Conservation (phyloP, 371 early-diverging fungal genomes). For the Apophysomyces trapeziformis region DNA sequence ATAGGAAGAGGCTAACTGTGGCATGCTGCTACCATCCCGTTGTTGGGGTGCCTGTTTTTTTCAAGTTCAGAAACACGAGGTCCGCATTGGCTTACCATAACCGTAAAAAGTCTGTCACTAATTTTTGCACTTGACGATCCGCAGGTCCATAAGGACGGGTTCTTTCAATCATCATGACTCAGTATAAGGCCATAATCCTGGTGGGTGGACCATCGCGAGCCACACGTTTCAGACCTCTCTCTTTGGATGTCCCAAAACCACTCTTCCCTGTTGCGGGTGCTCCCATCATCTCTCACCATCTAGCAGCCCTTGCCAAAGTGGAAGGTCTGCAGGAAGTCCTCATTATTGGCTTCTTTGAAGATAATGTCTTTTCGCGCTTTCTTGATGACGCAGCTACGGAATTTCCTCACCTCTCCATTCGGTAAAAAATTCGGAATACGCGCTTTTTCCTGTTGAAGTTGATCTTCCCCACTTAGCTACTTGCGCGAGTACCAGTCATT, state of each 20-base stretch:
- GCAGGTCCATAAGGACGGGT: not conserved
- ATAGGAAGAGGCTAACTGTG: too few relatives aligned
- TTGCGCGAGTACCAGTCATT: slow-evolving; percentile 95
- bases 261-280: slow-evolving; percentile 96
- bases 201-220: slow-evolving; percentile 98
- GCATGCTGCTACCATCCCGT: too few relatives aligned
- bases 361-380: slow-evolving; percentile 86
- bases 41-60: too few relatives aligned
- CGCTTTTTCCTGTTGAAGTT: not conserved
- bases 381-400: slow-evolving; percentile 82
- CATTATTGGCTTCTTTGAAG: slow-evolving; percentile 96
- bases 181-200: slow-evolving; percentile 76
- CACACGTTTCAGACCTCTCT: slow-evolving; percentile 97
- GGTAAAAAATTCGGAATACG: slow-evolving; percentile 51
- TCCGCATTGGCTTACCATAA: too few relatives aligned
- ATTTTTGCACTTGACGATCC: not conserved
- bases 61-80: too few relatives aligned
- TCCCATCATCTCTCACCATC: slow-evolving; percentile 96
- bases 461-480: slow-evolving; percentile 63
- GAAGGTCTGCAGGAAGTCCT: slow-evolving; percentile 90
- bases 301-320: slow-evolving; percentile 87
- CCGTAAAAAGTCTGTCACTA: not conserved
- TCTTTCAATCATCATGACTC: slow-evolving; percentile 21
- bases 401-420: slow-evolving; percentile 82
- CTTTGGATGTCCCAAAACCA: slow-evolving; percentile 95